Evolutionary conservation across 2,329 filamentous ascomycete species (phyloP).

Genomic region (Monosporascus sp.): DNA sequence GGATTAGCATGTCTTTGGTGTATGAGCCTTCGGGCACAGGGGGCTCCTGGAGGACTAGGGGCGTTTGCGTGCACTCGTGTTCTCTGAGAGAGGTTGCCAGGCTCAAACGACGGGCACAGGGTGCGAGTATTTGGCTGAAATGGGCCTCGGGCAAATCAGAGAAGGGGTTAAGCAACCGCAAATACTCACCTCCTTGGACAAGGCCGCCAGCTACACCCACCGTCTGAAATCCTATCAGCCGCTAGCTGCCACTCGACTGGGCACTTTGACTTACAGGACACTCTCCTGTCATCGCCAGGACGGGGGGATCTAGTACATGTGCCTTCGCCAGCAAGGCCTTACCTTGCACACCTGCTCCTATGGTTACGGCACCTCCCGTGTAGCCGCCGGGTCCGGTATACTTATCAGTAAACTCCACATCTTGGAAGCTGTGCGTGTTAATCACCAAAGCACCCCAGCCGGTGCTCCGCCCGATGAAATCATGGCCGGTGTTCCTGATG

Average conservation of each 20-base stretch:
- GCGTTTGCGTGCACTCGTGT: too few relatives aligned
- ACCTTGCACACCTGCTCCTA: conserved; percentile 48
- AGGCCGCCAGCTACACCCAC: conserved; percentile 59
- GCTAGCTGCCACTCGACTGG: conserved; percentile 1
- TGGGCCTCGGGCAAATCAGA: conserved; percentile 8
- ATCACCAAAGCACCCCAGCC: conserved; percentile 54
- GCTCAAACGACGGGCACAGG: too few relatives aligned
- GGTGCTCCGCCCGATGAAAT: conserved; percentile 54
- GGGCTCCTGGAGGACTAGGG: too few relatives aligned
- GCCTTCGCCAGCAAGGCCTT: conserved; percentile 39
- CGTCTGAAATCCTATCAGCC: conserved; percentile 27
- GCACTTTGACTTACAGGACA: conserved; percentile 35
- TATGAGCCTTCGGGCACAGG: too few relatives aligned
- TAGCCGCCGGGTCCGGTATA: conserved; percentile 33
- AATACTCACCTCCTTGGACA: conserved; percentile 43
- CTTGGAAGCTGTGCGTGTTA: conserved; percentile 52
- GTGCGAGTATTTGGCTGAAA: too few relatives aligned
- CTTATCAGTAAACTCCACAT: conserved; percentile 34
- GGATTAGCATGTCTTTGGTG: conserved; percentile 11
- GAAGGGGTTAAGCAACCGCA: conserved; percentile 4
- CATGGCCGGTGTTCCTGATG: conserved; percentile 54
- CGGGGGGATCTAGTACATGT: conserved; percentile 29
- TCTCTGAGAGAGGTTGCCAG: too few relatives aligned
- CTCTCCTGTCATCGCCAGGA: conserved; percentile 47
- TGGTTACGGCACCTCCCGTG: conserved; percentile 41